Percentiles rank a stretch among this genome's conserved stretches.
Conservation (phyloP, 2,329 filamentous ascomycete genomes). For the Coleophoma eucalyptorum region DNA sequence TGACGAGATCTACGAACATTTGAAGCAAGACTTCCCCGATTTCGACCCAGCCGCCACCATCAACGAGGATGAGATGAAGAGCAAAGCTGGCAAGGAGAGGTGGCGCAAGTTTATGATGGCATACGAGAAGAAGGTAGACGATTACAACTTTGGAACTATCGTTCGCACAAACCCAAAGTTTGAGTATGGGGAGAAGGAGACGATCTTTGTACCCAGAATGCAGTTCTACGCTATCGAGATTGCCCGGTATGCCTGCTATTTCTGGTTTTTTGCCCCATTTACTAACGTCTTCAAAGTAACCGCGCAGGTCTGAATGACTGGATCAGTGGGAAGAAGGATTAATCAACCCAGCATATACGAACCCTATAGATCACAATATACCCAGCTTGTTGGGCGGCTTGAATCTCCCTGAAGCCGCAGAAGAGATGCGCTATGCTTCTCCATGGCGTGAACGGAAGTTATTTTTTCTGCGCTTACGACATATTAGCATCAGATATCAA, state of each 20-base stretch:
- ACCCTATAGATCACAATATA: not conserved
- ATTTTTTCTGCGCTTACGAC: no score
- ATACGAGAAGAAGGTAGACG: slow-evolving; percentile 93
- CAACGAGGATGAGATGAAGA: slow-evolving; percentile 96
- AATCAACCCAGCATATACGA: no score
- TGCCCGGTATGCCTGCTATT: slow-evolving; percentile 48
- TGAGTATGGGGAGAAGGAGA: slow-evolving; percentile 85
- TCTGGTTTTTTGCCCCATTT: not conserved
- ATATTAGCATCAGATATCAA: no score
- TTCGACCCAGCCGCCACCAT: slow-evolving; percentile 80
- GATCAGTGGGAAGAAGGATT: slow-evolving; percentile 75
- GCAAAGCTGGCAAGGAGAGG: slow-evolving; percentile 86
- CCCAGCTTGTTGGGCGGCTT: not conserved
- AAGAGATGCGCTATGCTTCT: no score
- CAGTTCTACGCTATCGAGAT: slow-evolving; percentile 81
- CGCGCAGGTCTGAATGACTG: slow-evolving; percentile 89
- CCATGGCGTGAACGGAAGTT: no score
- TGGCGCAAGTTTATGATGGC: slow-evolving; percentile 93
- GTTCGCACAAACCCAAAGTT: slow-evolving; percentile 71
- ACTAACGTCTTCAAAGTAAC: slow-evolving; percentile 50
- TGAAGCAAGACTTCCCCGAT: slow-evolving; percentile 85
- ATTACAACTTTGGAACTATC: slow-evolving; percentile 98
- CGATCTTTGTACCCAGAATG: slow-evolving; percentile 78
- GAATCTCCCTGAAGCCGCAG: no score
- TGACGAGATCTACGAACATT: slow-evolving; percentile 89